A percentile compares a stretch with the other conserved stretches of the same genome.
Evolutionary conservation across 768 basidiomycete species (phyloP).

Genomic region (Phallus indusiatus): DNA sequence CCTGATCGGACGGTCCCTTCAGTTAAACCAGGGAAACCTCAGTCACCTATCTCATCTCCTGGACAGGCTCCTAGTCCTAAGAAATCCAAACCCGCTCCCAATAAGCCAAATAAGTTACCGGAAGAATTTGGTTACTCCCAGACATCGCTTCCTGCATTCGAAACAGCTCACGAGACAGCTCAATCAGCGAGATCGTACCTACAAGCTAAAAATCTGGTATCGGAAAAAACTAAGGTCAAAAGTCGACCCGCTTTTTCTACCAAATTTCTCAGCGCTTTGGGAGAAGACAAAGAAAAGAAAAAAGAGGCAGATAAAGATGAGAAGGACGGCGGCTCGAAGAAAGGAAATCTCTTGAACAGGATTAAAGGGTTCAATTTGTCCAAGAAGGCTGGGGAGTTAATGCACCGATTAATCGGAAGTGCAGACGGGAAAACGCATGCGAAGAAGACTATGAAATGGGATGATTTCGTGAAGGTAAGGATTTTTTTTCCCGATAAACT

Average conservation of each 20-base stretch:
- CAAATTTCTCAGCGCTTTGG: slow-evolving; percentile 32
- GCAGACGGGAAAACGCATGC: slow-evolving; percentile 48
- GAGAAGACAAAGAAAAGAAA: slow-evolving; percentile 29
- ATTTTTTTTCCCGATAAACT: not conserved
- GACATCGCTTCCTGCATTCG: slow-evolving; percentile 31
- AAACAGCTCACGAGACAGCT: slow-evolving; percentile 52
- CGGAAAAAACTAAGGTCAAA: slow-evolving; percentile 58
- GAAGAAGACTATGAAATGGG: slow-evolving; percentile 62
- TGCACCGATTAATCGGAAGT: slow-evolving; percentile 58
- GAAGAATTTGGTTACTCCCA: slow-evolving; percentile 5
- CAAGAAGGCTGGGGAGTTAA: slow-evolving; percentile 47
- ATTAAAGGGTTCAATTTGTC: slow-evolving; percentile 5
- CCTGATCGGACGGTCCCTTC: slow-evolving; percentile 3
- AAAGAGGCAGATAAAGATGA: slow-evolving; percentile 37
- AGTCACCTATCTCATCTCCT: not conserved
- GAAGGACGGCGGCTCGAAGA: slow-evolving; percentile 35
- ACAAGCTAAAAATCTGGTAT: slow-evolving; percentile 35
- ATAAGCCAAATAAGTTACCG: not conserved
- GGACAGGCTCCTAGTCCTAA: not conserved
- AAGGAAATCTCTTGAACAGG: slow-evolving; percentile 24
- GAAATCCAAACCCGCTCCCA: not conserved
- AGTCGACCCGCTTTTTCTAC: slow-evolving; percentile 52
- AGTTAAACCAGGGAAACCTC: slow-evolving; percentile 6
- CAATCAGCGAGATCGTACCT: slow-evolving; percentile 68
- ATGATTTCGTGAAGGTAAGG: slow-evolving; percentile 60